Base-by-base conservation (phyloP, 179 eudicot genomes). In the Vitellaria paradoxa region DNA sequence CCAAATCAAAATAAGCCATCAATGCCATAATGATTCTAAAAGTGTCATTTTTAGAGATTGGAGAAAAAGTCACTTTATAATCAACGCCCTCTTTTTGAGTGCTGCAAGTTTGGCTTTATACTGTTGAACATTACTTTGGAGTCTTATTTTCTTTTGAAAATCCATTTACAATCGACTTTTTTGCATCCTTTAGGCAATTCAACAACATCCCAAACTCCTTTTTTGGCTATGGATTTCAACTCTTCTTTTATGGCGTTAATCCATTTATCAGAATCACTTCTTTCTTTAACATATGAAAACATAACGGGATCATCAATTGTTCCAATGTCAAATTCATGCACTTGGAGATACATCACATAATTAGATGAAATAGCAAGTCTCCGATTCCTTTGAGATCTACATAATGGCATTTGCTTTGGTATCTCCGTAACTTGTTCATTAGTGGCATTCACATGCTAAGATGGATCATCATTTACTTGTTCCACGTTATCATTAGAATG, bases 11-110 rank as follows among this genome's bases (percentile, higher is more conserved):
- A 23, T 77, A 12, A 67, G 74, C 56, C 52, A 68, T 56, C 10
- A 77, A 7, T 10, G 74, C 40, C 74, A 75, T 56, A 18, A 77
- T 45, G 12, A 57, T 68, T 13, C 65, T 76, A 0, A 76, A 67
- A 18, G 66, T 18, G 12, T 69, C 56, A 15, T 69, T 21, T 57
- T 69, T 69, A 3, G 55, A 69, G 12, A 69, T 3, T 5, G 57
- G 57, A 0, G 57, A 69, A n/a, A 69, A 69, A 3, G 73, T 69
- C 56, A 46, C 15, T 20, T 69, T 69, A 21, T 45, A 69, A 13
- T 69, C 57, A 13, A 69, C 46, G 18, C 52, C 70, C 18, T 67
- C 47, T 67, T 40, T 23, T 37, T 67, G 49, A 37, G 45, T 61
- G 46, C 68, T 5, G 26, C 68, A 24, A 65, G 10, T 30, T 7